Evolutionary conservation across 164 flowering plant species (phyloP).

Genomic region (Umbellularia californica): DNA sequence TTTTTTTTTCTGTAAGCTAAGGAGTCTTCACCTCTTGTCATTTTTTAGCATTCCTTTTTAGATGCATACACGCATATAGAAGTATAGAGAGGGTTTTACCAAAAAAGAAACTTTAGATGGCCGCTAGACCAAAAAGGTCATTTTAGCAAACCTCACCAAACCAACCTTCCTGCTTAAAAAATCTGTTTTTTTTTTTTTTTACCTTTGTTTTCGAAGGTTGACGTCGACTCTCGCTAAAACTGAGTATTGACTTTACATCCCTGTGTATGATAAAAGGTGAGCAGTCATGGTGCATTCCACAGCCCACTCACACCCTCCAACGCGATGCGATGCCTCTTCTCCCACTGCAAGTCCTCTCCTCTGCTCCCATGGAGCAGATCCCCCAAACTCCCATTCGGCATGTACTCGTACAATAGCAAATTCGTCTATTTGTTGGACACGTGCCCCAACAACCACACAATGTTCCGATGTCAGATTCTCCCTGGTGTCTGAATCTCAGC

Average conservation of each 20-base stretch:
- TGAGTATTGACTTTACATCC: conserved; percentile 63
- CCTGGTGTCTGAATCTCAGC: conserved; percentile 92
- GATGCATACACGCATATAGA: too few species aligned
- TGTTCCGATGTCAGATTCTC: conserved; percentile 75
- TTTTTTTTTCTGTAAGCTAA: not conserved
- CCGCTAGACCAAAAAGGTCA: too few species aligned
- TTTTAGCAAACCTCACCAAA: too few species aligned
- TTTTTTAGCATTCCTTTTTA: too few species aligned
- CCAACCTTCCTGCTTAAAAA: not conserved
- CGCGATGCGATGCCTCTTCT: conserved; percentile 62
- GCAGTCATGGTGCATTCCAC: conserved; percentile 89
- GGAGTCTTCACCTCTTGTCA: not conserved
- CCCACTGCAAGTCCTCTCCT: conserved; percentile 82
- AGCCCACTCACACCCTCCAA: conserved; percentile 80
- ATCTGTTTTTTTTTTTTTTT: too few species aligned
- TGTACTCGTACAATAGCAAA: conserved; percentile 78
- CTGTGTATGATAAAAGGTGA: conserved; percentile 80
- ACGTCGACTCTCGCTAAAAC: too few species aligned
- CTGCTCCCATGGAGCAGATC: conserved; percentile 75
- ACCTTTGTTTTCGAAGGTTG: too few species aligned
- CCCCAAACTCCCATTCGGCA: conserved; percentile 94
- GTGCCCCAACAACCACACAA: conserved; percentile 71
- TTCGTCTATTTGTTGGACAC: conserved; percentile 79
- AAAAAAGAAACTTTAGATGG: too few species aligned
- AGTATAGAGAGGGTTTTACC: too few species aligned